Conservation (phyloP, 495 filamentous ascomycete species). For the Xylaria bambusicola region DNA sequence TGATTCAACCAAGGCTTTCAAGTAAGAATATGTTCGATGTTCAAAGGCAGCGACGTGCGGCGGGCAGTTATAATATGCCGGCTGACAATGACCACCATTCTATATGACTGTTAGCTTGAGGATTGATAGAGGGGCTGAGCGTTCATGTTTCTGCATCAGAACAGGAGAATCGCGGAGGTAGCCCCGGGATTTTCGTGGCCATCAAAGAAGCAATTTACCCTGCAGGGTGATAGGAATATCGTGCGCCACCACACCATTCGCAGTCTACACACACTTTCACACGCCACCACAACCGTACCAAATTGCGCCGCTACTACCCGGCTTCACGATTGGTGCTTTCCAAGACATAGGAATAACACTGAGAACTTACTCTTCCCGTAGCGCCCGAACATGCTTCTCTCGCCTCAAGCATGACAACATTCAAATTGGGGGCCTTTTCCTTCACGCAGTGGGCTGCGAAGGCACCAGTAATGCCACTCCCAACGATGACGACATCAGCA, state of each 20-base stretch:
- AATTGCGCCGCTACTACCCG: background rate
- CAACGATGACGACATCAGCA: conserved; percentile 69
- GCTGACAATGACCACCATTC: conserved; percentile 77
- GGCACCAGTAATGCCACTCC: conserved; percentile 70
- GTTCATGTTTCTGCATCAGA: background rate
- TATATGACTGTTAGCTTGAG: conserved; percentile 23
- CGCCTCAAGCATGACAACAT: conserved; percentile 75
- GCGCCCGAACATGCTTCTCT: conserved; percentile 78
- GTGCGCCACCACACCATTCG: background rate
- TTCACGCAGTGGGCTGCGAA: conserved; percentile 65
- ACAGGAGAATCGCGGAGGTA: background rate
- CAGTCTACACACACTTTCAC: background rate
- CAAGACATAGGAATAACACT: background rate
- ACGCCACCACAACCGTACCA: background rate
- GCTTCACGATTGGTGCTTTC: background rate
- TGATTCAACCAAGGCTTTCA: conserved; percentile 54
- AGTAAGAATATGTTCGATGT: conserved; percentile 55
- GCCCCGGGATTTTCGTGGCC: background rate
- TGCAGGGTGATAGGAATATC: background rate
- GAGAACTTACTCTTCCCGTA: conserved; percentile 63
- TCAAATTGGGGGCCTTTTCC: conserved; percentile 34
- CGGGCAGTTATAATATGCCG: conserved; percentile 52
- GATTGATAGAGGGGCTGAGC: background rate
- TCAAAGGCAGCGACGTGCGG: conserved; percentile 65
- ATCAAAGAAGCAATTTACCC: conserved; percentile 1